Conservation (phyloP, 805 yeast genomes). For the Cyberlindnera petersonii region DNA sequence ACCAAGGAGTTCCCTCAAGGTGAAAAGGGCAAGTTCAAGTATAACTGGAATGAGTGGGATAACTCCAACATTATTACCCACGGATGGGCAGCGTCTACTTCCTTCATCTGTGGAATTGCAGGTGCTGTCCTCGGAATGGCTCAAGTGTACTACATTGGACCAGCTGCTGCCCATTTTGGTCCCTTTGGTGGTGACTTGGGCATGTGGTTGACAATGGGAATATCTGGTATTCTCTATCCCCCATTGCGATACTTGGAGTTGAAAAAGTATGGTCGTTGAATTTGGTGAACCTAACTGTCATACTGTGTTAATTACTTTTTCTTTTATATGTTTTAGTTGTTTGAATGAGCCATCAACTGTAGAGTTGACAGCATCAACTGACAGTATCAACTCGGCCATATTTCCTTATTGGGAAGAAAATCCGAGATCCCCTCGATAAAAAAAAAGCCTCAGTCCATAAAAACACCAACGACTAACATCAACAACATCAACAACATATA, state of each 20-base stretch:
- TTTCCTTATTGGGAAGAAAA: conserved; percentile 1
- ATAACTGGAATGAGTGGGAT: conserved; percentile 76
- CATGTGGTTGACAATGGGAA: conserved; percentile 72
- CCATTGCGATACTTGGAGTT: conserved; percentile 59
- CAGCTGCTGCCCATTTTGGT: conserved; percentile 67
- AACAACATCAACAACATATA: too few relatives aligned
- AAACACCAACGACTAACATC: too few relatives aligned
- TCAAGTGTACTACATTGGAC: conserved; percentile 80
- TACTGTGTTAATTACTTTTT: too few relatives aligned
- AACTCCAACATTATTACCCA: conserved; percentile 53
- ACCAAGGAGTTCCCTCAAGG: conserved; percentile 38
- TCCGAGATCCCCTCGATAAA: not conserved
- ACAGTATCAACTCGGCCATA: not conserved
- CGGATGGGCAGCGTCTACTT: conserved; percentile 66
- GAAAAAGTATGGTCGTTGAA: conserved; percentile 47
- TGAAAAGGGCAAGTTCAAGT: conserved; percentile 35
- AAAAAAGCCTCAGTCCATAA: not conserved
- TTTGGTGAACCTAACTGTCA: too few relatives aligned
- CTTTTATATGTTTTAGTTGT: not conserved
- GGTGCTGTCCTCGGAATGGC: conserved; percentile 89
- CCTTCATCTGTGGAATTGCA: conserved; percentile 67
- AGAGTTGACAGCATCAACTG: too few relatives aligned
- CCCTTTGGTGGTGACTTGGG: conserved; percentile 67
- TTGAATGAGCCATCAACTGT: too few relatives aligned
- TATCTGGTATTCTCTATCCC: conserved; percentile 64